Evolutionary conservation across 179 eudicot species (phyloP).

Genomic region (Carnegiea gigantea): DNA sequence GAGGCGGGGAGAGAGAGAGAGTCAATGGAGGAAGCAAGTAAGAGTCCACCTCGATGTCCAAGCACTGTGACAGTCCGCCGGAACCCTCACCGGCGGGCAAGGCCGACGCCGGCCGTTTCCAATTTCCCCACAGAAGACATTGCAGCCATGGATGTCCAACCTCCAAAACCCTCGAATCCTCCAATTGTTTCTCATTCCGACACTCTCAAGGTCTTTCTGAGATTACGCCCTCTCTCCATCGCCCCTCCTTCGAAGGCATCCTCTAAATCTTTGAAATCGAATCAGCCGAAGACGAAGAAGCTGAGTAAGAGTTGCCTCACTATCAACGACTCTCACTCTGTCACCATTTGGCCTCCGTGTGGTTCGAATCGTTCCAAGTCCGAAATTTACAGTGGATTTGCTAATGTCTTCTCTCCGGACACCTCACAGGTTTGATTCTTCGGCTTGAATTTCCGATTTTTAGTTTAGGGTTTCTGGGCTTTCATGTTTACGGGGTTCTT

Average conservation of each 20-base stretch:
- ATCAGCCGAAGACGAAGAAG: slow-evolving; percentile 21
- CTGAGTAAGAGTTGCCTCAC: slow-evolving; percentile 38
- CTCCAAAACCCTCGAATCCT: slow-evolving; percentile 22
- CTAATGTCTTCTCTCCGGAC: slow-evolving; percentile 53
- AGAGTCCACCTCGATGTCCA: slow-evolving; percentile 24
- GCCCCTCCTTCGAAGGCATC: not conserved
- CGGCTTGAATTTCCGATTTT: not conserved
- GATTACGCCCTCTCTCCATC: slow-evolving; percentile 46
- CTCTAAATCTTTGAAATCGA: slow-evolving; percentile 5
- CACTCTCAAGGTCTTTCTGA: slow-evolving; percentile 55
- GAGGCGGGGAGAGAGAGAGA: not conserved
- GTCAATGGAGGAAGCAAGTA: slow-evolving; percentile 4
- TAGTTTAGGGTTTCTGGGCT: not conserved
- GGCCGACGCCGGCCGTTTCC: slow-evolving; percentile 45
- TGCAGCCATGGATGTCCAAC: slow-evolving; percentile 34
- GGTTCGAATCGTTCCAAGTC: slow-evolving; percentile 53
- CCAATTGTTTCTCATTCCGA: slow-evolving; percentile 11
- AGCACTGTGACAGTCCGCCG: slow-evolving; percentile 61
- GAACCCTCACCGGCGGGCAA: slow-evolving; percentile 64
- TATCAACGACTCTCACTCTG: slow-evolving; percentile 53
- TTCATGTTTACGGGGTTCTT: not conserved
- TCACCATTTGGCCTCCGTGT: slow-evolving; percentile 56
- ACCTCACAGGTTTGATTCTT: slow-evolving; percentile 61
- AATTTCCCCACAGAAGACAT: slow-evolving; percentile 48
- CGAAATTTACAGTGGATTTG: slow-evolving; percentile 67